Evolutionary conservation across 2,329 filamentous ascomycete species (phyloP), one percentile per base, ranked within the genome.

Genomic region (Neofusicoccum kwambonambiense): DNA sequence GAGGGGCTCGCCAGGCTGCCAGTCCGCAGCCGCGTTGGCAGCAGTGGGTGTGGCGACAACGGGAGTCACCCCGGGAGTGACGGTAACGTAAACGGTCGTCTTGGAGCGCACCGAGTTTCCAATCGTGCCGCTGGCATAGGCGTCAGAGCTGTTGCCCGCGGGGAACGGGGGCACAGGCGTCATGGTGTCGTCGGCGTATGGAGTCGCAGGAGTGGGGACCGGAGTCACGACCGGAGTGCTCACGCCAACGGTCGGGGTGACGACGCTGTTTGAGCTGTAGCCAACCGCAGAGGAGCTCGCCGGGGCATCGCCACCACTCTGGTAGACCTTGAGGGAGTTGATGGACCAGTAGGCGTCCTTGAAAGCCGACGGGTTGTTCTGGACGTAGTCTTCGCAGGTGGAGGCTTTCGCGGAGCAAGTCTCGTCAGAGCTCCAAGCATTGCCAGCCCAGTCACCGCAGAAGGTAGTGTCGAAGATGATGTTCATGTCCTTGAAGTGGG

Each of bases 281-380:
- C 27, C 15, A n/a, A 45, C 42, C 13, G 41, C 41, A 3, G 56
- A 47, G 19, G 60, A 51, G 47, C 47, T 51, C 19, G 17, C 34
- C n/a, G 39, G 35, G 2, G 49, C 31, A 41, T 44, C 45, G 8
- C 35, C 66, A 17, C 47, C 51, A 13, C 7, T 17, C 47, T 68
- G 66, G 68, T 78, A 79, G 0, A 79, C 76, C 67, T 77, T 79
- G 58, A 79, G 64, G 6, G 76, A 73, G 41, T 78, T 78, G 77
- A 96, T 84, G 66, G 86, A 78, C 90, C 92, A 96, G 80, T 89
- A 96, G 1, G 90, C 86, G 27, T 93, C 84, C 19, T 78, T 73
- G 75, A 95, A 96, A 12, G 83, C 90, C 8, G 77, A 72, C 0
- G 92, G 90, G 76, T 93, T 90, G 69, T 84, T 80, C 63, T 82